phyloP scores from a whole-genome alignment of 2,329 filamentous ascomycete species.

The Coniochaeta hoffmannii region DNA sequence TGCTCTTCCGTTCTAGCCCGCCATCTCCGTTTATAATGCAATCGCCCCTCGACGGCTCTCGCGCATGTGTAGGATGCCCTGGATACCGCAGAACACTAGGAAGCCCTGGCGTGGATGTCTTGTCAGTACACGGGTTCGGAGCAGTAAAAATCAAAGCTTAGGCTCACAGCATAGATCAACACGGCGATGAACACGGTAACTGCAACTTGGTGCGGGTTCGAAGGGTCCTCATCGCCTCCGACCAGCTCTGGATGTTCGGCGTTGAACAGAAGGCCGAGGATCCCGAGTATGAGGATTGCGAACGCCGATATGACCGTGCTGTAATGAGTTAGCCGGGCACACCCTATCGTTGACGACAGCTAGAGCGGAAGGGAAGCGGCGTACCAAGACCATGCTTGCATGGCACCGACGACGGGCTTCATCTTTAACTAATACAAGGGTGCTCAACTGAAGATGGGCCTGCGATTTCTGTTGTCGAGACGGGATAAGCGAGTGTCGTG shows the following conservation, averaged over 20 bases:
- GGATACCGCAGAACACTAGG: slow-evolving; percentile 83
- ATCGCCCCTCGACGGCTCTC: slow-evolving; percentile 80
- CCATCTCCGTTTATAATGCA: slow-evolving; percentile 44
- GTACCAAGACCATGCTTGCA: slow-evolving; percentile 95
- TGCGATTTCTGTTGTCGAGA: neutral
- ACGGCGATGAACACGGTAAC: slow-evolving; percentile 83
- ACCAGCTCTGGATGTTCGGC: slow-evolving; percentile 77
- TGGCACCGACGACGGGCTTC: slow-evolving; percentile 89
- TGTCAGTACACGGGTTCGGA: neutral
- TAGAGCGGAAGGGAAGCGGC: slow-evolving; percentile 16
- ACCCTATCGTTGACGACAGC: neutral
- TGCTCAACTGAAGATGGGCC: neutral
- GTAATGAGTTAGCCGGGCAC: slow-evolving; percentile 18
- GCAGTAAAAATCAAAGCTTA: neutral
- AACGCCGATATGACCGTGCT: slow-evolving; percentile 69
- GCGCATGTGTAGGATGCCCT: slow-evolving; percentile 79
- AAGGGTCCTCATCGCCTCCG: slow-evolving; percentile 63
- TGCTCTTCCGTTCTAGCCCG: neutral
- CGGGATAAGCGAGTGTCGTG: neutral
- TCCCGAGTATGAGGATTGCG: slow-evolving; percentile 56
- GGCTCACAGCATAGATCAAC: slow-evolving; percentile 76
- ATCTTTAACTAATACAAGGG: slow-evolving; percentile 36
- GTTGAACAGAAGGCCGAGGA: slow-evolving; percentile 65
- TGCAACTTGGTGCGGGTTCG: slow-evolving; percentile 71
- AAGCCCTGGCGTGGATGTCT: slow-evolving; percentile 55